Evolutionary conservation across 176 grass and related monocot genomes (phyloP), one percentile per base, ranked within the genome.

Genomic region (Phyllostachys edulis): DNA sequence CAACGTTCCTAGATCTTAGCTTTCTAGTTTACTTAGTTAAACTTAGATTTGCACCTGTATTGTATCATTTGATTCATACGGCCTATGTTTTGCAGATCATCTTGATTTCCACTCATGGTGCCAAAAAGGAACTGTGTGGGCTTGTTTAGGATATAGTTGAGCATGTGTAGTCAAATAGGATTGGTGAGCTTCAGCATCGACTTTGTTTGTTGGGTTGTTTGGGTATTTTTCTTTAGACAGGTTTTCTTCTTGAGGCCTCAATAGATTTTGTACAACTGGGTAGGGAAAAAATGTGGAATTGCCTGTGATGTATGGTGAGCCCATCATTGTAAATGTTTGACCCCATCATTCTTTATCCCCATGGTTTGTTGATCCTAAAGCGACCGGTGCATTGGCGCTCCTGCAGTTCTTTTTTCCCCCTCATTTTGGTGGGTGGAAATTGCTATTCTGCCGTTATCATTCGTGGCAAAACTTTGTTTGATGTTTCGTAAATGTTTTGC

Each of bases 281-380:
- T 76, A 80, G 75, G 63, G 15, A 26, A 56, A 56, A 65, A 51
- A 70, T n/a, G 27, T 69, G 41, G 62, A 63, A 90, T 75, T 67
- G 42, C 75, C 32, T 44, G 29, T 40, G 54, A 5, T 79, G 6
- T 84, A 84, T 78, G 16, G 18, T 75, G 71, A 55, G 74, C 74
- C 17, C 14, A 49, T 75, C 51, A 37, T 47, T 87, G 89, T 87
- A 84, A 90, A 75, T 75, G 61, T 44, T 73, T 37, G 62, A 80
- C 69, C 39, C 46, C 4, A 69, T 45, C 42, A 80, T 87, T 90
- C 67, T 90, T 86, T 85, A 65, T 14, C 5, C 71, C 38, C 54
- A 73, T 49, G 39, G 67, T 57, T 71, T 90, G 45, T 57, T 82
- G 66, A 57, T 83, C 27, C 5, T 41, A 59, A 78, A 51, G 67